Conservation (phyloP, 2,329 filamentous ascomycete species). For the Penicillium sclerotigenum region DNA sequence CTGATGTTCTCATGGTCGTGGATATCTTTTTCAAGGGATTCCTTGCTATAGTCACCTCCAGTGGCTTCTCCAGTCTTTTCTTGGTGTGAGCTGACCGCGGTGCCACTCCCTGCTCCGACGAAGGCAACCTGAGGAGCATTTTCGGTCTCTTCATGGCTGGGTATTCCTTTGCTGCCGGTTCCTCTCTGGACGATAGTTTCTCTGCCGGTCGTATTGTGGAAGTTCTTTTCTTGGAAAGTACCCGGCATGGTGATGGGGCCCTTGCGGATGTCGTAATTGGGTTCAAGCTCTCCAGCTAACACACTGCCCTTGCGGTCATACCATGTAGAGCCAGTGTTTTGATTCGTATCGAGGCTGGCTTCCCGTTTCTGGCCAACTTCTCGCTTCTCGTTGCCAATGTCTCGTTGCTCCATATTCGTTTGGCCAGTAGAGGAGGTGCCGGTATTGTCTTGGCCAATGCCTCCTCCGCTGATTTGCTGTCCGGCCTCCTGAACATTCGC, state of each 20-base stretch:
- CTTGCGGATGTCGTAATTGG: conserved; percentile 22
- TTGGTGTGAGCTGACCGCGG: not conserved
- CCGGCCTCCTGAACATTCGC: conserved; percentile 8
- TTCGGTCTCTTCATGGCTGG: not conserved
- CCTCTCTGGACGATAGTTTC: conserved; percentile 3
- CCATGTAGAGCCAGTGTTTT: not conserved
- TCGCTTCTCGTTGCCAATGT: not conserved
- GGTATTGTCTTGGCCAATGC: not conserved
- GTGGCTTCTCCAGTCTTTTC: not conserved
- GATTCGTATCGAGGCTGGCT: not conserved
- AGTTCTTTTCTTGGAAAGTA: conserved; percentile 7
- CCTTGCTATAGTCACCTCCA: not conserved
- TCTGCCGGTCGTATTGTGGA: not conserved
- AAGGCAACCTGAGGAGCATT: not conserved
- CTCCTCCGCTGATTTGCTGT: not conserved
- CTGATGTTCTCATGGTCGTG: conserved; percentile 11
- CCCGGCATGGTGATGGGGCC: conserved; percentile 18
- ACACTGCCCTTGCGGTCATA: not conserved
- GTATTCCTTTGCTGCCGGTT: not conserved
- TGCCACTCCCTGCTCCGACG: not conserved
- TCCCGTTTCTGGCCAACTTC: not conserved
- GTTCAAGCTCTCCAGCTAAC: conserved; percentile 2
- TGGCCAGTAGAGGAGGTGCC: not conserved
- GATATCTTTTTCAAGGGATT: conserved; percentile 12
- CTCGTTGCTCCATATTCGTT: not conserved